phyloP scores from a whole-genome alignment of 805 yeast species.

The Lipomyces yamadae region DNA sequence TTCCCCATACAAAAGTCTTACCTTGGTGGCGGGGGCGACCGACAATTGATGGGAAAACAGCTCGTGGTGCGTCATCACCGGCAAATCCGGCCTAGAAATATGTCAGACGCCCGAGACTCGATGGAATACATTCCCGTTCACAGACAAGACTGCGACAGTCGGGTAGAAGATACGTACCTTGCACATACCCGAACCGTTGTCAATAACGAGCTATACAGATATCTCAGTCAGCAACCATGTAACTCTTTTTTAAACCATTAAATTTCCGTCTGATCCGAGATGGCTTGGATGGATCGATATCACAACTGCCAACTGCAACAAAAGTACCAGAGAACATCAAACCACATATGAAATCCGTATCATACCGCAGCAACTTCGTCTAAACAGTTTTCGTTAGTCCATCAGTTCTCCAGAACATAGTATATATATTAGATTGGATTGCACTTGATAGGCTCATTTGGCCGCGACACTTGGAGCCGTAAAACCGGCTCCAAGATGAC shows the following conservation, averaged over 20 bases:
- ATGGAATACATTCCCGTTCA: neutral
- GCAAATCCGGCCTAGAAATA: conserved; percentile 87
- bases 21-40: conserved; percentile 99
- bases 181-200: conserved; percentile 99
- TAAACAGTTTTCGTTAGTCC: conserved; percentile 33
- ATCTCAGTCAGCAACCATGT: conserved; percentile 45
- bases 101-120: neutral
- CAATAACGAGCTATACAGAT: conserved; percentile 77
- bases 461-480: neutral
- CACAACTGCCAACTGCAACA: neutral
- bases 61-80: conserved; percentile 99
- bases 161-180: conserved; percentile 50
- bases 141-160: neutral
- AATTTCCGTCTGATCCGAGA: neutral
- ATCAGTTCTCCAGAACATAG: conserved; percentile 10
- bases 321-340: neutral
- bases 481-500: neutral
- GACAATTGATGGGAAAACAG: conserved; percentile 99
- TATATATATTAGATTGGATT: neutral
- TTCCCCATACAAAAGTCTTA: conserved; percentile 51
- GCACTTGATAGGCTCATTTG: neutral
- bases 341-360: conserved; percentile 20
- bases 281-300: neutral
- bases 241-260: neutral
- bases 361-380: conserved; percentile 58